These are phyloP conservation scores for Suillus placidus DNA, from an alignment of 768 basidiomycete genomes.

Conservation along the genomic window DNA sequence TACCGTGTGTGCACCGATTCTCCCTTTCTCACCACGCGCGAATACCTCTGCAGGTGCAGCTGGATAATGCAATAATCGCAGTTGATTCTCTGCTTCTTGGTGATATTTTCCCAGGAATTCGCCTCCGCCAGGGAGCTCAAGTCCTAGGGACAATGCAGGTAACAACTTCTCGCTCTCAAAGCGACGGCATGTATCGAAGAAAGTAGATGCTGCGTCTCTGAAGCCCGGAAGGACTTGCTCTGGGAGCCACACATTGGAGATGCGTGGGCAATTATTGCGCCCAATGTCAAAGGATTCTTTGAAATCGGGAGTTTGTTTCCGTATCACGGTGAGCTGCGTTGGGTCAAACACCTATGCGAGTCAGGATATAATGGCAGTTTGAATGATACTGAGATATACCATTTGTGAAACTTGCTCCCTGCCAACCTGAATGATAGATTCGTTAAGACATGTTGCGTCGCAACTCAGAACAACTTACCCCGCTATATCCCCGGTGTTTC, in stretches of 20 bases:
- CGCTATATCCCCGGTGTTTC: slow-evolving; percentile 46
- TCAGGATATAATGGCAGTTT: background rate
- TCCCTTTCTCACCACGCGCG: slow-evolving; percentile 31
- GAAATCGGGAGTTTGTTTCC: slow-evolving; percentile 39
- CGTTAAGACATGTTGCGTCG: background rate
- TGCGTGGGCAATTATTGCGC: slow-evolving; percentile 37
- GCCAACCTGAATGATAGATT: slow-evolving; percentile 35
- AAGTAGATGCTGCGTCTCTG: slow-evolving; percentile 51
- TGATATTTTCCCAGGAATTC: slow-evolving; percentile 50
- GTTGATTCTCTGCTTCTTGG: slow-evolving; percentile 50
- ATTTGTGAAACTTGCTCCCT: slow-evolving; percentile 42
- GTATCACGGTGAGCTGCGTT: slow-evolving; percentile 30
- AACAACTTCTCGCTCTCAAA: slow-evolving; percentile 41
- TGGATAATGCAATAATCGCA: slow-evolving; percentile 62
- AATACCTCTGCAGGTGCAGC: slow-evolving; percentile 30
- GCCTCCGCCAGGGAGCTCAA: slow-evolving; percentile 39
- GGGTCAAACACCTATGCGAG: slow-evolving; percentile 35
- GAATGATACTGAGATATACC: slow-evolving; percentile 4
- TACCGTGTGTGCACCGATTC: slow-evolving; percentile 40
- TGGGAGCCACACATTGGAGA: slow-evolving; percentile 63
- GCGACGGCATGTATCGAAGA: slow-evolving; percentile 48
- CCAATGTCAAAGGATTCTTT: slow-evolving; percentile 63
- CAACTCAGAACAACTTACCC: slow-evolving; percentile 15
- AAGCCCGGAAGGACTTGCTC: slow-evolving; percentile 56
- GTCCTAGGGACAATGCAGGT: slow-evolving; percentile 50